Conservation (phyloP, 1,139 yeast species). For the Candida dubliniensis region DNA sequence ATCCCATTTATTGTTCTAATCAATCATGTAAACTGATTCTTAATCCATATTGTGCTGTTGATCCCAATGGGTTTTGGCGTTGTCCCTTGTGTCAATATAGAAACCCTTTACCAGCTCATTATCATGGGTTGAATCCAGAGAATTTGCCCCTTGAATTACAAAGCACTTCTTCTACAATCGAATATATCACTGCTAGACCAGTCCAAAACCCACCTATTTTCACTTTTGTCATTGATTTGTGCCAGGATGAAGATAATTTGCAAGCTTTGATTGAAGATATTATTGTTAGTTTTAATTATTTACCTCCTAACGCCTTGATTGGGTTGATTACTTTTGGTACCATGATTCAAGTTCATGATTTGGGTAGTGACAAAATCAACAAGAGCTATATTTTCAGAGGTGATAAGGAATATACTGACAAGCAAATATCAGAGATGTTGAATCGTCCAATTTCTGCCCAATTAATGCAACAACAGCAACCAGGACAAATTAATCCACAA, state of each 20-base stretch:
- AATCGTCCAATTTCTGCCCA: slow-evolving; percentile 44
- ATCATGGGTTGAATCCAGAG: slow-evolving; percentile 79
- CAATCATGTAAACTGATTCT: slow-evolving; percentile 81
- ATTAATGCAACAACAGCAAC: slow-evolving; percentile 19
- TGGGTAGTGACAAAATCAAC: slow-evolving; percentile 74
- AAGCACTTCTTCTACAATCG: slow-evolving; percentile 80
- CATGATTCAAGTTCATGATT: slow-evolving; percentile 91
- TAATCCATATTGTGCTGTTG: slow-evolving; percentile 87
- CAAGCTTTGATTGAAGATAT: slow-evolving; percentile 86
- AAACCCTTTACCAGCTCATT: slow-evolving; percentile 87
- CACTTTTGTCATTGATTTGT: slow-evolving; percentile 84
- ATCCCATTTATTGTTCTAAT: slow-evolving; percentile 82
- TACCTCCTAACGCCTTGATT: slow-evolving; percentile 91
- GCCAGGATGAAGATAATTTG: slow-evolving; percentile 92
- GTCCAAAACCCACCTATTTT: slow-evolving; percentile 92
- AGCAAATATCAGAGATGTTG: slow-evolving; percentile 75
- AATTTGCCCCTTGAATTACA: slow-evolving; percentile 86
- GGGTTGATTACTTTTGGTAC: slow-evolving; percentile 94
- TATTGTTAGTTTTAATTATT: slow-evolving; percentile 73
- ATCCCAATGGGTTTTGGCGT: slow-evolving; percentile 82
- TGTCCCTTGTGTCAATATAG: slow-evolving; percentile 86
- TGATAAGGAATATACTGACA: slow-evolving; percentile 78
- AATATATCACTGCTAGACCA: slow-evolving; percentile 86
- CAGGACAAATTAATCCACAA: slow-evolving; percentile 18
- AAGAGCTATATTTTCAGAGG: slow-evolving; percentile 92